phyloP scores from a whole-genome alignment of 2,329 filamentous ascomycete genomes.

The Fusarium goolgardi region DNA sequence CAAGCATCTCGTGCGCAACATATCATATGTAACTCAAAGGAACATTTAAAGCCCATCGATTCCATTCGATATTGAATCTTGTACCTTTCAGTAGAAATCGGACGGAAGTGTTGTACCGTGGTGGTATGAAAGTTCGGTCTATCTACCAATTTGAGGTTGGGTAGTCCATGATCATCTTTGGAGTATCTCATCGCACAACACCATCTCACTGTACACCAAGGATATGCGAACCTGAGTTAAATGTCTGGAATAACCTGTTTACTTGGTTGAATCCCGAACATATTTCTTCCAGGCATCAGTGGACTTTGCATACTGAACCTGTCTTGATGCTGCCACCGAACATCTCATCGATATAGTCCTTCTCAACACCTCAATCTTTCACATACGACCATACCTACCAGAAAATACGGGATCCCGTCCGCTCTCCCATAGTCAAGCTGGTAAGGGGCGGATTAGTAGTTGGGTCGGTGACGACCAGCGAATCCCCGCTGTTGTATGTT shows the following conservation, averaged over 20 bases:
- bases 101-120: not conserved
- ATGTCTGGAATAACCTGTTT: too few relatives aligned
- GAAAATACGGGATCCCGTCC: constrained; percentile 15
- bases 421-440: constrained; percentile 14
- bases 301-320: too few relatives aligned
- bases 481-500: constrained; percentile 13
- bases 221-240: too few relatives aligned
- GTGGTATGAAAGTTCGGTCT: not conserved
- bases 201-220: too few relatives aligned
- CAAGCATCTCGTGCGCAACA: not conserved
- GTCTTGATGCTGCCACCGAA: too few relatives aligned
- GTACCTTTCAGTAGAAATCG: not conserved
- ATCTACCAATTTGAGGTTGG: not conserved
- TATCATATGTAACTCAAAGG: not conserved
- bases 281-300: too few relatives aligned
- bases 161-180: too few relatives aligned
- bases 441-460: constrained; percentile 16
- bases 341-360: fast-evolving
- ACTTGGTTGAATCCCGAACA: too few relatives aligned
- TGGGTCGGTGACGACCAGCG: constrained; percentile 16
- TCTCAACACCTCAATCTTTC: not conserved
- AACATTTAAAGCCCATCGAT: not conserved
- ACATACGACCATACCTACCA: constrained; percentile 17
- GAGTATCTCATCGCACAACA: too few relatives aligned
- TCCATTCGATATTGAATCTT: not conserved